Percentiles rank a stretch among this genome's conserved stretches.
These are phyloP conservation scores for Aphanomyces invadans DNA, from an alignment of 352 stramenopile species.

Conservation along the genomic window DNA sequence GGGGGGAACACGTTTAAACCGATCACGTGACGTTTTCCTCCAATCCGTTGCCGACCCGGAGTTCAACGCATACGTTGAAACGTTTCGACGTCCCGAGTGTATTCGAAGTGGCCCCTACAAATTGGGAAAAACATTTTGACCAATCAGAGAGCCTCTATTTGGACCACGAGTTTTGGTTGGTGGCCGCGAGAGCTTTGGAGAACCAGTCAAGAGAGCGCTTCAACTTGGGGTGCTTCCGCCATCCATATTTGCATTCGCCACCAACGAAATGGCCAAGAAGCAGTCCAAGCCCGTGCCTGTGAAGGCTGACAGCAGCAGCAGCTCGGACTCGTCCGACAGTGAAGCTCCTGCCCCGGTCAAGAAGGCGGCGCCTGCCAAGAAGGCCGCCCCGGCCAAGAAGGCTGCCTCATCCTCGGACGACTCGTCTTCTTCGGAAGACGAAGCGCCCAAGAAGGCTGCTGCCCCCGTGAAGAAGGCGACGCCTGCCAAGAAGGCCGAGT, in stretches of 20 bases:
- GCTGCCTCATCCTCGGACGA: conserved; percentile 35
- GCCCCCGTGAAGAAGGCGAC: conserved; percentile 36
- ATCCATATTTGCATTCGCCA: background rate
- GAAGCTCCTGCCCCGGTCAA: conserved; percentile 27
- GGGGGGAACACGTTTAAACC: background rate
- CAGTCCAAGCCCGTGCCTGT: conserved; percentile 22
- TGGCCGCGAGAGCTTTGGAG: background rate
- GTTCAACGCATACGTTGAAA: no score
- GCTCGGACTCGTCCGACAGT: conserved; percentile 24
- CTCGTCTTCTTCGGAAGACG: conserved; percentile 37
- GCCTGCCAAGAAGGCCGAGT: conserved; percentile 45
- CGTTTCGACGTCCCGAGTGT: no score
- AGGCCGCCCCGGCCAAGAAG: conserved; percentile 31
- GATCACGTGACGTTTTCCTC: background rate
- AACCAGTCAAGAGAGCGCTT: conserved; percentile 17
- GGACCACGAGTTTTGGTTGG: conserved; percentile 3
- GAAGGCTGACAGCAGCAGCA: conserved; percentile 15
- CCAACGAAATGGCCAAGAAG: conserved; percentile 22
- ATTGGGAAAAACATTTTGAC: no score
- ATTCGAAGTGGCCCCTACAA: no score
- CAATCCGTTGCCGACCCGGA: background rate
- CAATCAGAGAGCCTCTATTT: background rate
- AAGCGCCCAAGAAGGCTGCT: conserved; percentile 31
- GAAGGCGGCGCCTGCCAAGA: conserved; percentile 39
- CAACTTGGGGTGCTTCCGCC: background rate